A percentile compares a stretch with the other conserved stretches of the same genome.
Conservation (phyloP, 495 filamentous ascomycete species). For the Podospora pseudocomata region DNA sequence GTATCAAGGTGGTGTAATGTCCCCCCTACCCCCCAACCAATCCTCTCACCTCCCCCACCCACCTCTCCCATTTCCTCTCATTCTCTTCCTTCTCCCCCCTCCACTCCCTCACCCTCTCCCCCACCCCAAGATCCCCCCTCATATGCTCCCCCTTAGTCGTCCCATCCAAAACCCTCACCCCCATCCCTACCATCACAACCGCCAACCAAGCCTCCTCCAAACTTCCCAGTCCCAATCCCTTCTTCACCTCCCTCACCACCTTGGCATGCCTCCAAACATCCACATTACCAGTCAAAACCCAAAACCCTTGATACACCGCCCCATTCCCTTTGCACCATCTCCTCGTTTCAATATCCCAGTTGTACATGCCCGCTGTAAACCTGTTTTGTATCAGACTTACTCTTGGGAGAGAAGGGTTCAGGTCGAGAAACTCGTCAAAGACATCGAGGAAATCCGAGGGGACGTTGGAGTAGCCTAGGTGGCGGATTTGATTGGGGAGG, state of each 20-base stretch:
- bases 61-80: conserved; percentile 43
- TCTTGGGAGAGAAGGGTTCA: conserved; percentile 14
- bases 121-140: conserved; percentile 58
- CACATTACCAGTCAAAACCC: conserved; percentile 71
- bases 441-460: conserved; percentile 50
- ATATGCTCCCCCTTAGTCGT: conserved; percentile 62
- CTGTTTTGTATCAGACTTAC: conserved; percentile 67
- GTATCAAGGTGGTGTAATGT: too few relatives aligned
- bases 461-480: conserved; percentile 72
- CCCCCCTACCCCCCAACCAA: conserved; percentile 5
- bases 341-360: conserved; percentile 60
- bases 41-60: conserved; percentile 44
- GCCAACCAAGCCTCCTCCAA: conserved; percentile 59
- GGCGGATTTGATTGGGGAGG: conserved; percentile 53
- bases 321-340: conserved; percentile 56
- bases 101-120: conserved; percentile 49
- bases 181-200: conserved; percentile 58
- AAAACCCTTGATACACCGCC: conserved; percentile 72
- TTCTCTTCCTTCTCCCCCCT: conserved; percentile 36
- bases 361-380: conserved; percentile 57
- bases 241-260: conserved; percentile 52
- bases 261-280: conserved; percentile 50
- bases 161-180: conserved; percentile 63
- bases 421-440: conserved; percentile 29
- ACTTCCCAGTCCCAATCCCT: conserved; percentile 41